Evolutionary conservation across 1,284 basidiomycete genomes (phyloP), one percentile per base, ranked within the genome.

Genomic region (Neolentinus lepideus): DNA sequence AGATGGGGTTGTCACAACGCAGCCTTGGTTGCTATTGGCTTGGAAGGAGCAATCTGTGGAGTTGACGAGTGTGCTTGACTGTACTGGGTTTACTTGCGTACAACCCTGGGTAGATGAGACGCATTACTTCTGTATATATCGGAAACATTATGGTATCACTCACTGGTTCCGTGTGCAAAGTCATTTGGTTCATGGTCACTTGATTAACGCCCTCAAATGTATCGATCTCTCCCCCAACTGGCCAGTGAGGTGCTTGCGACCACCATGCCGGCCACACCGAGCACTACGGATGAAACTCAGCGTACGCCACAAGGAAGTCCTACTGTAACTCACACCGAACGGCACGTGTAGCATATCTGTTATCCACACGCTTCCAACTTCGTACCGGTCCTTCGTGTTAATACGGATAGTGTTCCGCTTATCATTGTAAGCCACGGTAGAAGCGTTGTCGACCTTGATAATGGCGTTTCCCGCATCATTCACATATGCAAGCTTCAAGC

Each of bases 151-250:
- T 33, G 19, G 26, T n/a, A 26, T 4, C 9, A 64, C 64, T 26
- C 55, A 67, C 74, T 9, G 79, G 70, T 38, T 75, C 70, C 0
- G 85, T 88, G 65, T 88, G 85, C n/a, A 88, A 69, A 1, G 81
- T 79, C 79, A 88, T 85, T 65, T 85, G 82, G 60, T 83, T 85
- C 57, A 73, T 69, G 8, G 72, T 76, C 51, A 76, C 75, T 57
- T 79, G 71, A 67, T 92, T 90, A 55, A 88, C 81, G 46, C 81
- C 84, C 68, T 92, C 89, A 59, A 90, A 82, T 2, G 85, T 87
- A 67, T 92, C 88, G 59, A 64, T 72, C 69, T 69, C 69, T 67
- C 76, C 85, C 58, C 85, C 85, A 24, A 66, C 66, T 1, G 85
- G 85, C 86, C 86, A 88, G 27, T 69, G 66, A 4, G 75, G 69